phyloP scores from a whole-genome alignment of 345 rosid genomes.

The Euphorbia peplus region DNA sequence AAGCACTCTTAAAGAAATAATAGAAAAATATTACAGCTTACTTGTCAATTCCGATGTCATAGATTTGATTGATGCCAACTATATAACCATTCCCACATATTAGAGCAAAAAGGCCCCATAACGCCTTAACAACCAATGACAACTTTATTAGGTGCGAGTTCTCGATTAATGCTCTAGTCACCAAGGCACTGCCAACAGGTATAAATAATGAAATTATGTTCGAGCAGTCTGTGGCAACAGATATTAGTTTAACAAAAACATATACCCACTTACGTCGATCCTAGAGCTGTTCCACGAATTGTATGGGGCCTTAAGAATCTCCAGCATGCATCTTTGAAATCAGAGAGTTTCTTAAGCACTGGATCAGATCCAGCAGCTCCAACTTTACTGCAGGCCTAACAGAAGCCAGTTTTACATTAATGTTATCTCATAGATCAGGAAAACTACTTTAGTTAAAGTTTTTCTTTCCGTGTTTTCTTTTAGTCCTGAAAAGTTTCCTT shows the following conservation, averaged over 20 bases:
- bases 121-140: conserved; percentile 79
- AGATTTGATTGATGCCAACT: conserved; percentile 98
- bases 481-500: not conserved
- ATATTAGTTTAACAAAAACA: conserved; percentile 3
- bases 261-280: conserved; percentile 52
- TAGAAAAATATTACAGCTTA: conserved; percentile 34
- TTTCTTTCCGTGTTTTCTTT: too few species aligned
- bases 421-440: conserved; percentile 16
- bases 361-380: conserved; percentile 89
- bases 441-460: conserved; percentile 10
- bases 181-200: conserved; percentile 71
- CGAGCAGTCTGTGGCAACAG: not conserved
- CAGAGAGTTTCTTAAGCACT: conserved; percentile 45
- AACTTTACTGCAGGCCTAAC: conserved; percentile 66
- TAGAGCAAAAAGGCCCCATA: conserved; percentile 83
- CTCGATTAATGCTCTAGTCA: conserved; percentile 81
- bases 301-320: conserved; percentile 98
- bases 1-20: not conserved
- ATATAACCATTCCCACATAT: conserved; percentile 94
- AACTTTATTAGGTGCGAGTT: conserved; percentile 73
- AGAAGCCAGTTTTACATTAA: conserved; percentile 34
- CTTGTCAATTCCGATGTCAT: conserved; percentile 95
- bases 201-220: conserved; percentile 8
- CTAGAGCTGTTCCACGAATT: conserved; percentile 88
- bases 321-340: conserved; percentile 87